Base-by-base conservation (phyloP, 2,329 filamentous ascomycete genomes). In the Leptographium wingfieldii region DNA sequence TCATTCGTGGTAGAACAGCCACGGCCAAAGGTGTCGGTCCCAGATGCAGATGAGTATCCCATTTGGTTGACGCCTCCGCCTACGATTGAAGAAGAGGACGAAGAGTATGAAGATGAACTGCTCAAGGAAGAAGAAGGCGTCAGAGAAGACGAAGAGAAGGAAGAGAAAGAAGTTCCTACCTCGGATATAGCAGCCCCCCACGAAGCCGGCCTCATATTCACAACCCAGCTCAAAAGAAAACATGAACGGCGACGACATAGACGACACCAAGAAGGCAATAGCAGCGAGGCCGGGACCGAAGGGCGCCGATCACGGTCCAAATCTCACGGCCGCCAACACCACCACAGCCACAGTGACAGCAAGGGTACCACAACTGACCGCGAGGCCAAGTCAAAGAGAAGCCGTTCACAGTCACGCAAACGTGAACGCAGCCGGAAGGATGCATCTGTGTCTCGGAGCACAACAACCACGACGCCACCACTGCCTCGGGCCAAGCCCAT, bases 201-300 rank as follows among this genome's bases (percentile, higher is more conserved):
- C 53, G 66, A 71, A 59, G 71, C 71, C 12, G 71, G 70, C 61
- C 55, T 68, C 35, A 69, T 72, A 31, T 75, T 77, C 63, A 76
- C 74, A 25, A 79, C 77, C 14, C 78, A 73, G 65, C 68, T 80
- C 33, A 73, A 71, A 64, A 81, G 77, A 68, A 79, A 78, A 68
- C 70, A 69, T 31, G 65, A 71, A 27, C 73, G 73, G n/a, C 72
- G 73, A 12, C 70, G 71, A 51, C 72, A 70, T 46, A 75, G 70
- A 60, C 62, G 61, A 25, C 27, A 48, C 19, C 40, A 16, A 12
- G 73, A 71, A 48, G 70, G 73, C 57, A 69, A 67, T 38, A 67
- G 66, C 43, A 67, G 69, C 27, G 56, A 51, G 54, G 63, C 65
- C 10, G 64, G 66, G 31, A 62, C 66, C 58, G 61, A 68, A 10